Percentiles rank a stretch among this genome's conserved stretches.
These are phyloP conservation scores for Neurospora sp. DNA, from an alignment of 495 filamentous ascomycete species.

Conservation along the genomic window DNA sequence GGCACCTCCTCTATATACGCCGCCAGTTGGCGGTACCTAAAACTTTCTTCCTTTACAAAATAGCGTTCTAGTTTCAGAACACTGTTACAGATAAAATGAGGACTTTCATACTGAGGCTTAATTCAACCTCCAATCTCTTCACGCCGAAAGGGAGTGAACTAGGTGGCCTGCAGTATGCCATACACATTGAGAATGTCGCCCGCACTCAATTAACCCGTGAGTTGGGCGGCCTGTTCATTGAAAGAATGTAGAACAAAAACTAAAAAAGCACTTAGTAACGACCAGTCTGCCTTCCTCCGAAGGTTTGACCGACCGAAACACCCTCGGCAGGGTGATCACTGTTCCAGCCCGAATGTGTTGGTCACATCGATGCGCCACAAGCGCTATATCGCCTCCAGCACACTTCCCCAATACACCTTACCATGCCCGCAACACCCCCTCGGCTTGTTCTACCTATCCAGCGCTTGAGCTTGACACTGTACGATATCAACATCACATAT, in stretches of 20 bases:
- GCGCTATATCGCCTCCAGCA: background rate
- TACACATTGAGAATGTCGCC: background rate
- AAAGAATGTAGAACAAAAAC: background rate
- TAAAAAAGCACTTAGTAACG: background rate
- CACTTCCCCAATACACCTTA: background rate
- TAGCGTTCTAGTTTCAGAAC: background rate
- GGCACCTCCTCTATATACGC: background rate
- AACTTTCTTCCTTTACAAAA: background rate
- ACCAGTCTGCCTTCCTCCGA: background rate
- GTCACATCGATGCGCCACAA: background rate
- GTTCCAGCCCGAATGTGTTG: background rate
- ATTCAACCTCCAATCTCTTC: background rate
- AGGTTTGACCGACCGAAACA: background rate
- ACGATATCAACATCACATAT: conserved; percentile 8
- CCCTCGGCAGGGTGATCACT: background rate
- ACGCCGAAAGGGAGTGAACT: background rate
- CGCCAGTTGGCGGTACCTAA: background rate
- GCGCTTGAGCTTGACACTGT: conserved; percentile 39
- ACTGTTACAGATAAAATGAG: background rate
- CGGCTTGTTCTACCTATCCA: conserved; percentile 26
- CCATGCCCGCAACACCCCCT: background rate
- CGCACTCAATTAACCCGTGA: background rate
- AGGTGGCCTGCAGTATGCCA: background rate
- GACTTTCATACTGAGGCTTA: background rate
- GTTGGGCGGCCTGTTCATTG: background rate